A percentile compares a stretch with the other conserved stretches of the same genome.
phyloP scores from a whole-genome alignment of 352 stramenopile genomes.

The Phytophthora kernoviae region DNA sequence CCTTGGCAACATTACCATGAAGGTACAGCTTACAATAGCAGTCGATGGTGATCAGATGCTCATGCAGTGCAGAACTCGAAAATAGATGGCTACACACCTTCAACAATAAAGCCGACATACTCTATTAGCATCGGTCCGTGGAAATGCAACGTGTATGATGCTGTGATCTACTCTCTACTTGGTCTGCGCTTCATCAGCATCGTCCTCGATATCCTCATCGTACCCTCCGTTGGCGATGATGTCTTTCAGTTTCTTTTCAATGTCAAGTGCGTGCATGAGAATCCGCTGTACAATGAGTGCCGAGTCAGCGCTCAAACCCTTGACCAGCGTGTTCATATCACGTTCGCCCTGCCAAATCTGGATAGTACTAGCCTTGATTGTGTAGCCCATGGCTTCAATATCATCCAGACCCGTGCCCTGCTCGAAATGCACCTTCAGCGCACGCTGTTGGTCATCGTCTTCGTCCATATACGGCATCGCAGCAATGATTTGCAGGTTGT shows the following conservation, averaged over 20 bases:
- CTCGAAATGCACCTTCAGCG: slow-evolving; percentile 61
- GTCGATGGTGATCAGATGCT: neutral
- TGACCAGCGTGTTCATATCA: slow-evolving; percentile 51
- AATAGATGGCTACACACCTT: slow-evolving; percentile 12
- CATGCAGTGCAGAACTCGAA: neutral
- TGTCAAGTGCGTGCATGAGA: slow-evolving; percentile 68
- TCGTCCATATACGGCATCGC: slow-evolving; percentile 73
- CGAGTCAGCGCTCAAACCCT: slow-evolving; percentile 61
- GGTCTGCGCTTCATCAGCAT: slow-evolving; percentile 10
- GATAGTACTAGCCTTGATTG: slow-evolving; percentile 53
- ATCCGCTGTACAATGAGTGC: slow-evolving; percentile 77
- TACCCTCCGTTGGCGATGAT: slow-evolving; percentile 34
- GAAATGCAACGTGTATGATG: neutral
- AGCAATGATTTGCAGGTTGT: slow-evolving; percentile 73
- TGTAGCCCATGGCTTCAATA: slow-evolving; percentile 60
- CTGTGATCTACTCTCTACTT: slow-evolving; percentile 15
- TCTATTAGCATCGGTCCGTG: neutral
- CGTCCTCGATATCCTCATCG: slow-evolving; percentile 21
- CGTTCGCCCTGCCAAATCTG: slow-evolving; percentile 75
- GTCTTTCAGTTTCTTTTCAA: slow-evolving; percentile 66
- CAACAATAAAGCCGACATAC: slow-evolving; percentile 2
- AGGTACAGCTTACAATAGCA: neutral
- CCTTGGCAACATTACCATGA: slow-evolving; percentile 13
- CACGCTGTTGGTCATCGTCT: slow-evolving; percentile 55
- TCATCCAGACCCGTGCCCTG: slow-evolving; percentile 67